Conservation (phyloP, 164 flowering plant genomes). For the Houttuynia cordata region DNA sequence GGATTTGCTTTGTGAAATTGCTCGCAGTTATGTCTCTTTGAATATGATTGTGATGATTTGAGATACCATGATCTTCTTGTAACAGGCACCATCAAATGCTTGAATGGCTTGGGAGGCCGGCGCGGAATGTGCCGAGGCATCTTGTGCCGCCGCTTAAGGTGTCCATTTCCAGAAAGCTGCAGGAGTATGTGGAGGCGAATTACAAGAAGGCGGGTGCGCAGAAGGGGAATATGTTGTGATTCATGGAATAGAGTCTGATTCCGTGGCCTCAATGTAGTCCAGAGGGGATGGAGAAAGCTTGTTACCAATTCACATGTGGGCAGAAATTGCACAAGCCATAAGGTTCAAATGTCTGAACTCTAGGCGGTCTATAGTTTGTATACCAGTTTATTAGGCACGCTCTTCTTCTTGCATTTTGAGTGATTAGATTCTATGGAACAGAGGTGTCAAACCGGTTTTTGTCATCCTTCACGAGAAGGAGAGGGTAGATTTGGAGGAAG, state of each 20-base stretch:
- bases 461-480: conserved; percentile 86
- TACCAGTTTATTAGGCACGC: no score
- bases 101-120: conserved; percentile 75
- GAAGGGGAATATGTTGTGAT: conserved; percentile 63
- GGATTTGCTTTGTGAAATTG: background rate
- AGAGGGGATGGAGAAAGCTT: conserved; percentile 80
- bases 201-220: conserved; percentile 53
- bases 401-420: no score
- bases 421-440: conserved; percentile 17
- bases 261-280: conserved; percentile 83
- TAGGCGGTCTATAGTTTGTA: no score
- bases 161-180: conserved; percentile 61
- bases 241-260: conserved; percentile 73
- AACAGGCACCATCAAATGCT: conserved; percentile 74
- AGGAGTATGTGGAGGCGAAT: conserved; percentile 55
- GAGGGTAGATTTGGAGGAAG: conserved; percentile 68
- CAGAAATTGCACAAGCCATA: conserved; percentile 42
- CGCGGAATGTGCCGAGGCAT: conserved; percentile 52
- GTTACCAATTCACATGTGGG: conserved; percentile 64
- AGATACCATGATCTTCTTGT: background rate
- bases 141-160: conserved; percentile 60
- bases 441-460: conserved; percentile 62
- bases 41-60: background rate
- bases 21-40: background rate
- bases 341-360: conserved; percentile 24